These are phyloP conservation scores for Alternaria postmessia DNA, from an alignment of 2,329 filamentous ascomycete genomes.

Conservation along the genomic window DNA sequence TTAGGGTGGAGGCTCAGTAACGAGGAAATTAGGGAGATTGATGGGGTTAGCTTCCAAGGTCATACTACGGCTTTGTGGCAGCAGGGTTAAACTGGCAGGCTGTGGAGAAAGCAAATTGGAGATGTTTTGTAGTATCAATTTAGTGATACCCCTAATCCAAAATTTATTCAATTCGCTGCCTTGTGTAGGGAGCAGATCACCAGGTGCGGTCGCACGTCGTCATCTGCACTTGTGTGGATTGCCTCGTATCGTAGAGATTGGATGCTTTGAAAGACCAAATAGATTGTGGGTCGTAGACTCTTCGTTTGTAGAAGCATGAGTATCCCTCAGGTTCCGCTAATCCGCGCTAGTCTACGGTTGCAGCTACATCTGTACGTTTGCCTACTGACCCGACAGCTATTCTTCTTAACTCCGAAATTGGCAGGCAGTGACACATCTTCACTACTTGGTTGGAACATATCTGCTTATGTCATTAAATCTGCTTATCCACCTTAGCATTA, in stretches of 20 bases:
- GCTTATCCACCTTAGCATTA: background rate
- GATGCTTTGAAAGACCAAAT: too few relatives aligned
- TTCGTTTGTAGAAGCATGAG: too few relatives aligned
- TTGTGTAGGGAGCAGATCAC: too few relatives aligned
- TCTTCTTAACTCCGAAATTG: background rate
- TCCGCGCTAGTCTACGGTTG: too few relatives aligned
- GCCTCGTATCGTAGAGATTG: too few relatives aligned
- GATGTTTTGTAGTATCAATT: background rate
- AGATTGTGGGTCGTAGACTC: too few relatives aligned
- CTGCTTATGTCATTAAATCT: background rate
- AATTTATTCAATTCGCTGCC: too few relatives aligned
- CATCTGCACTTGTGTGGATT: too few relatives aligned
- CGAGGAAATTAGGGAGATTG: constrained; percentile 54
- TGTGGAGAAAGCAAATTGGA: background rate
- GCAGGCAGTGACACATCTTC: background rate
- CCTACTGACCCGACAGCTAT: background rate
- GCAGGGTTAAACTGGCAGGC: constrained; percentile 46
- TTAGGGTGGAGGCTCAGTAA: constrained; percentile 54
- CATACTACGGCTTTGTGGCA: constrained; percentile 53
- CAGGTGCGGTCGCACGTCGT: too few relatives aligned
- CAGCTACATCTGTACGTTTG: too few relatives aligned
- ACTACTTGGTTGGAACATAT: background rate
- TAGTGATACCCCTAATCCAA: background rate
- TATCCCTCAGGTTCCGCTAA: too few relatives aligned
- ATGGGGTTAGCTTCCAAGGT: constrained; percentile 35